Evolutionary conservation across 2,329 filamentous ascomycete genomes (phyloP), one percentile per base, ranked within the genome.

Genomic region (Ophiostoma ips): DNA sequence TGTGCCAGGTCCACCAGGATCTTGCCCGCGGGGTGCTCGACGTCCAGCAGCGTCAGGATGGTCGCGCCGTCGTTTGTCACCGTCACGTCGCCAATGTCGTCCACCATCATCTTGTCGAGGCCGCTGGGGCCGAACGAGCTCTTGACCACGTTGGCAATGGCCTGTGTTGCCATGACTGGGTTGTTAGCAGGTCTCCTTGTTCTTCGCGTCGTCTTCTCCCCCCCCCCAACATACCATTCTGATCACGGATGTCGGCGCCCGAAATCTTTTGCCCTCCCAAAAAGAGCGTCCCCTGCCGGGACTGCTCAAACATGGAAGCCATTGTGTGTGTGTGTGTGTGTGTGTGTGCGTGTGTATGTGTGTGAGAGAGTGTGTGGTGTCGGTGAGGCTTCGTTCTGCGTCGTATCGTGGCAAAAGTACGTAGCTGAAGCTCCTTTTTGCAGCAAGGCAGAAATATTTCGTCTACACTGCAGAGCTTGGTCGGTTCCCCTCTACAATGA

Each of bases 91-190:
- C 48, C 51, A 52, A 98, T 96, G 66, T 98, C 92, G 71, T 98
- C 92, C 61, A 98, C 92, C 92, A 98, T 96, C 92, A 98, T 98
- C 79, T 98, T 98, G 67, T 98, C 92, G 58, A 98, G 77, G 46
- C 92, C 92, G 55, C 87, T 95, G 48, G 92, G 92, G 50, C 92
- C 92, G 64, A 98, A 98, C 15, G 92, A 98, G 68, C 87, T 95
- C 75, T 95, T 96, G 67, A 98, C 88, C 53, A 98, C 89, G 80
- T 96, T 98, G 61, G 92, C 84, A 63, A 98, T 96, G 53, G 90
- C 88, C 67, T 95, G 88, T 43, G 92, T 96, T 58, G 92, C 92
- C 59, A 88, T 79, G 46, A 96, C 92, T 89, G 62, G 28, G 45
- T 34, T 10, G 53, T 63, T 48, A 62, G 61, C 50, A 51, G 45